These are phyloP conservation scores for Begonia masoniana DNA, from an alignment of 306 rosid genomes.

Conservation along the genomic window DNA sequence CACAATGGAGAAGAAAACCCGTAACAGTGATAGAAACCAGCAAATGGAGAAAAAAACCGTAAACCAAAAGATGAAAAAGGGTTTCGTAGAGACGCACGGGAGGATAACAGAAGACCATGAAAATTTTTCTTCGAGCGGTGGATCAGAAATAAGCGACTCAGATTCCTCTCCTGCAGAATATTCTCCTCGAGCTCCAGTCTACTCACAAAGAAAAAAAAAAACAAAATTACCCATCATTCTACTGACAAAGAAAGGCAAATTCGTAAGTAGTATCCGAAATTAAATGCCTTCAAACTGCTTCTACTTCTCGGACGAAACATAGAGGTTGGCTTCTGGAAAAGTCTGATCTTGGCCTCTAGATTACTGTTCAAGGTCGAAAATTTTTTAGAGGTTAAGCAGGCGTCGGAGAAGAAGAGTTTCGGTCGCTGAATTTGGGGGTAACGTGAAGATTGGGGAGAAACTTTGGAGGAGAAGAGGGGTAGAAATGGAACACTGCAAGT, in stretches of 20 bases:
- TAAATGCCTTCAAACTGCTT: constrained; percentile 32
- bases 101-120: constrained; percentile 65
- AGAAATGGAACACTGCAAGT: constrained; percentile 14
- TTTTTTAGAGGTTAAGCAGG: constrained; percentile 10
- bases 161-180: constrained; percentile 40
- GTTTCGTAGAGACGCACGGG: constrained; percentile 51
- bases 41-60: constrained; percentile 1
- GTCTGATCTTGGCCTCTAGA: constrained; percentile 14
- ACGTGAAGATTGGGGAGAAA: constrained; percentile 11
- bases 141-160: constrained; percentile 38
- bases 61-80: background rate
- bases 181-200: constrained; percentile 52
- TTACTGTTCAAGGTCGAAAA: constrained; percentile 14
- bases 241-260: constrained; percentile 18
- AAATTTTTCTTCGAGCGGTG: constrained; percentile 36
- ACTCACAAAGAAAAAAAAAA: constrained; percentile 16
- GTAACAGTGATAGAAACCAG: background rate
- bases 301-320: constrained; percentile 19
- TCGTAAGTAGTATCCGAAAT: constrained; percentile 8
- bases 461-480: constrained; percentile 23
- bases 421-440: constrained; percentile 21
- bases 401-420: constrained; percentile 13
- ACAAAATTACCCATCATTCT: background rate
- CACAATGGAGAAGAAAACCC: no score
- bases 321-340: constrained; percentile 13